Percentiles rank a stretch among this genome's conserved stretches.
These are phyloP conservation scores for Papilionanthe hybrid DNA, from an alignment of 116 monocot genomes.

Conservation along the genomic window DNA sequence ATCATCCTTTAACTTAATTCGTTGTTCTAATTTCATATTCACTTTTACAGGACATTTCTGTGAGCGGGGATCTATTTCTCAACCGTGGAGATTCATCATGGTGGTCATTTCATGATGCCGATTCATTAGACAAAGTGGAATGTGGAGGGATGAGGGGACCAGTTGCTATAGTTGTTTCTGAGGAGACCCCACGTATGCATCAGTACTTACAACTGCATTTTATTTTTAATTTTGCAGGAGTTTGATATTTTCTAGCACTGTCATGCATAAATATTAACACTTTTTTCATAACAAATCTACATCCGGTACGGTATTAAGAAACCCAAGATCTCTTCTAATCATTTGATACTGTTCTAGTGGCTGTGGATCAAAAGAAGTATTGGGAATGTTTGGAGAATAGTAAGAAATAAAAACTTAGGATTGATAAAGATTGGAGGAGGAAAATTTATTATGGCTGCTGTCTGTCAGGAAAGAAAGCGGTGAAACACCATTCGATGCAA, in stretches of 20 bases:
- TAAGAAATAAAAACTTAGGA: too few relatives aligned
- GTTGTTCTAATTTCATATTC: slow-evolving; percentile 2
- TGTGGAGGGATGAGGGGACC: slow-evolving; percentile 76
- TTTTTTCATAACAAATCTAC: too few relatives aligned
- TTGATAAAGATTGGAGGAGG: too few relatives aligned
- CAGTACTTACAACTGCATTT: background rate
- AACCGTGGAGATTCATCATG: slow-evolving; percentile 63
- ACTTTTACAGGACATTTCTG: slow-evolving; percentile 49
- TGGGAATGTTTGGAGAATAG: too few relatives aligned
- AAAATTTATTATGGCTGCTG: too few relatives aligned
- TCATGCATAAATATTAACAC: background rate
- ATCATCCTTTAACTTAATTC: background rate
- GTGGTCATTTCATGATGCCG: slow-evolving; percentile 86
- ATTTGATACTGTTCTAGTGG: too few relatives aligned
- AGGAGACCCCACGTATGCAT: slow-evolving; percentile 92
- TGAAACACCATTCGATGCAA: too few relatives aligned
- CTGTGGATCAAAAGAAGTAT: too few relatives aligned
- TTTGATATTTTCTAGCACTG: background rate
- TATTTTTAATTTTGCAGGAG: background rate
- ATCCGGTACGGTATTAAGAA: too few relatives aligned
- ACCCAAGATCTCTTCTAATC: too few relatives aligned
- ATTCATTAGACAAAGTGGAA: slow-evolving; percentile 39
- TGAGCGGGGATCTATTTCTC: slow-evolving; percentile 52
- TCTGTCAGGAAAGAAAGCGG: too few relatives aligned
- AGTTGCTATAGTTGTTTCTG: slow-evolving; percentile 88